Base-by-base conservation (phyloP, 805 yeast species). In the Saccharomycopsis capsularis region DNA sequence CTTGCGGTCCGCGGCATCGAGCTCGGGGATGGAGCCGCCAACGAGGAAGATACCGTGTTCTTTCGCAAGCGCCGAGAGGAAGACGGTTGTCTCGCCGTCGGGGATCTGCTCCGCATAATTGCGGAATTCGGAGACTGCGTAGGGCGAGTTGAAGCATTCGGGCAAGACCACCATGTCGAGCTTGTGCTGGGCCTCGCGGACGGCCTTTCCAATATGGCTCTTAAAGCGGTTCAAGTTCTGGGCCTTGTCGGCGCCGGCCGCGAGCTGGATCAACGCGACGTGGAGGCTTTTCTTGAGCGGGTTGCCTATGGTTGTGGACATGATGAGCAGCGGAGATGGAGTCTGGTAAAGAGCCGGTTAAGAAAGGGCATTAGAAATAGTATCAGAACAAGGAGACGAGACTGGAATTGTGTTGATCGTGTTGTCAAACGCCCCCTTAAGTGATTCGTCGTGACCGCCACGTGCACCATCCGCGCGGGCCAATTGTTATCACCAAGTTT, bases 91-190 rank as follows among this genome's bases (percentile, higher is more conserved):
- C 34, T 62, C 66, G 2, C 66, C 59, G 1, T 68, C 63, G 4
- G 95, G 95, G 39, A 93, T 85, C n/a, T 64, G 57, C 64, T 93
- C 99, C 2, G 96, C 90, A 62, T 93, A 91, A 51, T 86, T 81
- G 4, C 85, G 78, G 66, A 93, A 93, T 54, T 90, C 83, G 51
- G 78, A 77, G 25, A 88, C 95, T 0, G 95, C 79, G 62, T 93
- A 93, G 2, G 98, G 98, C 1, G 96, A 86, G 64, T 91, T 93
- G 76, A 90, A 91, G 68, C 96, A 89, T 68, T 93, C 98, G 6
- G 99, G 99, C 29, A 93, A 69, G 55, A 93, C 87, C 9, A 93
- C 76, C 38, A 91, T 69, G 58, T 90, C 85, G 5, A 82, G 76
- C 5, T 81, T 76, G 22, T 65, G 60, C 16, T 79, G 72, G 22